Evolutionary conservation across 2,329 filamentous ascomycete genomes (phyloP).

Genomic region (Fusarium heterosporum): DNA sequence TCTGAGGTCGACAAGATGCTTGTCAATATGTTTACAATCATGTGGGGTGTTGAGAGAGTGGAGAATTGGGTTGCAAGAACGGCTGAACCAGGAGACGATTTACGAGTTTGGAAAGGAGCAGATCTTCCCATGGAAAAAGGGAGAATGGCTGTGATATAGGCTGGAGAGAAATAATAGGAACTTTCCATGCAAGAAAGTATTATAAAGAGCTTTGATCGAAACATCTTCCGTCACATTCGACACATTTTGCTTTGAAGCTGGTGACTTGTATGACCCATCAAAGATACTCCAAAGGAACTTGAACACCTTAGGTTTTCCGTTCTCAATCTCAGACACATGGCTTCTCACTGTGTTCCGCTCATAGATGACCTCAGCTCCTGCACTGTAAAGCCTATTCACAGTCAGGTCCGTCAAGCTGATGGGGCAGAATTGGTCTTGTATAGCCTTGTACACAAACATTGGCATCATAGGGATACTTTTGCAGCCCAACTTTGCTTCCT

Average conservation of each 20-base stretch:
- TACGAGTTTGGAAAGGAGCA: neutral
- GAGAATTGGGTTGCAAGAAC: conserved; percentile 24
- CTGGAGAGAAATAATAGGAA: neutral
- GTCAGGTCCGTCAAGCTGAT: conserved; percentile 58
- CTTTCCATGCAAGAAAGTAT: fast-evolving
- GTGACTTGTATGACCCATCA: conserved; percentile 25
- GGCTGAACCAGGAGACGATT: neutral
- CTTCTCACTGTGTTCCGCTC: conserved; percentile 58
- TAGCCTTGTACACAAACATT: conserved; percentile 63
- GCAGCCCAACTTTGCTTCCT: conserved; percentile 48
- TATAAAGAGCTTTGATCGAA: neutral
- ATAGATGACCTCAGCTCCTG: conserved; percentile 57
- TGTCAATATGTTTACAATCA: conserved; percentile 11
- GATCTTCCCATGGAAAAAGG: neutral
- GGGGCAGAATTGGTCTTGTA: conserved; percentile 58
- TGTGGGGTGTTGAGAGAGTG: conserved; percentile 23
- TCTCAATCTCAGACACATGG: conserved; percentile 50
- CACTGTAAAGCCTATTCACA: conserved; percentile 55
- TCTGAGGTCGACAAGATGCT: conserved; percentile 5
- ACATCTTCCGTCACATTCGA: neutral
- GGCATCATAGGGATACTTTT: conserved; percentile 60
- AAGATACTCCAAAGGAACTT: conserved; percentile 34
- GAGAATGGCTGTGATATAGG: neutral
- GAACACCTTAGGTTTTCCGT: conserved; percentile 26
- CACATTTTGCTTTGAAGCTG: neutral